Base-by-base conservation (phyloP, 139 green algal species). In the Raphidocelis subcapitata region DNA sequence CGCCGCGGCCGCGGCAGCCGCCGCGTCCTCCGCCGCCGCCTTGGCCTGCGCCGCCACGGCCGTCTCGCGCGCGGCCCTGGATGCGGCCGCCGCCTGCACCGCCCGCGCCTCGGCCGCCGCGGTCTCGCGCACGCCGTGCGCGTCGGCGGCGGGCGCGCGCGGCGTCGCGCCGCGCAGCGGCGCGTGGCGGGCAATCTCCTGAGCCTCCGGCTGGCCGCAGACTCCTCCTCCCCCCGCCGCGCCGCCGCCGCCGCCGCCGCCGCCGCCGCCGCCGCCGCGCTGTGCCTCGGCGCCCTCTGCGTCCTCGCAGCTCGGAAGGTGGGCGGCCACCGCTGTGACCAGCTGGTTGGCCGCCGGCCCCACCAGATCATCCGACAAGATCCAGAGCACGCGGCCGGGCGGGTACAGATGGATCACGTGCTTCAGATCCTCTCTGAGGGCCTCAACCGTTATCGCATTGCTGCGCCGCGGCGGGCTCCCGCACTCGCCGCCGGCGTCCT, bases 301-400 rank as follows among this genome's bases (percentile, higher is more conserved):
- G 14, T 35, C 3, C 3, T 16, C 5, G 52, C 37, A 37, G 29
- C 36, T 32, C 5, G 70, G 28, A 26, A 76, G 47, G 31, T 76
- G 70, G n/a, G 70, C 70, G 51, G 60, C 60, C 37, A 76, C 70
- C 52, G 70, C 70, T n/a, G 46, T 52, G 46, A 63, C 65, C 23
- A 76, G 70, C 35, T 76, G 70, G 2, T 76, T 60, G 26, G 70
- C 60, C 41, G 70, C 70, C 33, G 61, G 61, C 3, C 70, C 70
- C 0, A 76, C 70, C 18, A 76, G 32, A 0, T 76, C 70, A 1
- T 76, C 70, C 3, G 70, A 65, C 0, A 76, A 60, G 20, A 76
- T 24, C 69, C 69, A 76, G 1, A 76, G n/a, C 15, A 76, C 54
- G 54, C 68, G 65, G 44, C 70, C 70, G 32, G 70, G 70, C 3